Evolutionary conservation across 306 rosid species (phyloP).

Genomic region (Cyamopsis tetragonoloba): DNA sequence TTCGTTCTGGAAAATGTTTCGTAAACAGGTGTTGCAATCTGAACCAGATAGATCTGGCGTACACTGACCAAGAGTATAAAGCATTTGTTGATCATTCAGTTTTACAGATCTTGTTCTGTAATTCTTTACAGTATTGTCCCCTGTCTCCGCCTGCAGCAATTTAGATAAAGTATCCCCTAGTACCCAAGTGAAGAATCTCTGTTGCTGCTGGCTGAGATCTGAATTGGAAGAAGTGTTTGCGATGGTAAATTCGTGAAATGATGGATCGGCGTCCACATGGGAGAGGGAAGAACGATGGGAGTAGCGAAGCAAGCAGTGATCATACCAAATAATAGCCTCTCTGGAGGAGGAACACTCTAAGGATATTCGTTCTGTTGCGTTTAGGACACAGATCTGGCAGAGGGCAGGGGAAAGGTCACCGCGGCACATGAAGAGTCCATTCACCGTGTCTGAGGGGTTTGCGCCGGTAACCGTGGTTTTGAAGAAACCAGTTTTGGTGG

Average conservation of each 20-base stretch:
- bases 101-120: neutral
- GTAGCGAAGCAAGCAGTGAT: slow-evolving; percentile 15
- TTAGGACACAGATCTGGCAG: slow-evolving; percentile 1
- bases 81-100: neutral
- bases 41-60: neutral
- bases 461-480: no score
- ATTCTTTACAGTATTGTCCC: neutral
- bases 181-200: neutral
- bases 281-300: neutral
- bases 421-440: slow-evolving; percentile 29
- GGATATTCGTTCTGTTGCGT: neutral
- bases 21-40: neutral
- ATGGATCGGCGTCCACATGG: neutral
- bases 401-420: neutral
- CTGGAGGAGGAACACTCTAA: neutral
- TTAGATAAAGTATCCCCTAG: neutral
- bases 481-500: no score
- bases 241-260: neutral
- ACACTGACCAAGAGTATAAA: neutral
- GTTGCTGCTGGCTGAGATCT: neutral
- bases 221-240: neutral
- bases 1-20: neutral
- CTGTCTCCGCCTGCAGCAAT: neutral
- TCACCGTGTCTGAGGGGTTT: no score
- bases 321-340: slow-evolving; percentile 14